phyloP scores from a whole-genome alignment of 305 asterid genomes.

The Striga hermonthica region DNA sequence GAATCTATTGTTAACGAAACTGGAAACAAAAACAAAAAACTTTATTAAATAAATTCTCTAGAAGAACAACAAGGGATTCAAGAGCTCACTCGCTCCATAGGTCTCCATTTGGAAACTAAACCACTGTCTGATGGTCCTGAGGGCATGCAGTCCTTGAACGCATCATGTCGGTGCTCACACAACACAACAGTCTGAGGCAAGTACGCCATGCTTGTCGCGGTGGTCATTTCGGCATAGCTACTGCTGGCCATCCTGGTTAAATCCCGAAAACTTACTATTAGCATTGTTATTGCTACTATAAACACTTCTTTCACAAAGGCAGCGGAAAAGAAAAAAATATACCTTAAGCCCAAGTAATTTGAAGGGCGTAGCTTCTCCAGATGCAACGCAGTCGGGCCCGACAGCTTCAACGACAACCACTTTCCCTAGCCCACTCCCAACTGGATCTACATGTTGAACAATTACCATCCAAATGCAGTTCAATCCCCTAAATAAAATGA shows the following conservation, averaged over 20 bases:
- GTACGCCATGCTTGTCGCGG: constrained; percentile 88
- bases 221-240: constrained; percentile 52
- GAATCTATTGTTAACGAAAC: not conserved
- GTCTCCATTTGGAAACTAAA: constrained; percentile 92
- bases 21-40: not conserved
- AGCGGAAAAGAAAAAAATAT: constrained; percentile 16
- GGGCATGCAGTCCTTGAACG: constrained; percentile 70
- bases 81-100: constrained; percentile 77
- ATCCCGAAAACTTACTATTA: constrained; percentile 45
- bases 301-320: constrained; percentile 43
- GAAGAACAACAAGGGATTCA: not conserved
- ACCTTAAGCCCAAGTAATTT: constrained; percentile 93
- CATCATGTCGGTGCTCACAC: constrained; percentile 92
- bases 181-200: constrained; percentile 83
- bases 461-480: no score
- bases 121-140: constrained; percentile 90
- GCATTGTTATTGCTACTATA: constrained; percentile 34
- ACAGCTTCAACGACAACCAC: constrained; percentile 92
- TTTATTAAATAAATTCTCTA: not conserved
- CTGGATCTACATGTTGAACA: no score
- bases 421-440: constrained; percentile 62
- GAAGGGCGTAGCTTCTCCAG: constrained; percentile 74
- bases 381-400: constrained; percentile 94
- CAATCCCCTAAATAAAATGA: no score
- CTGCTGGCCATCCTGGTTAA: constrained; percentile 63